Base-by-base conservation (phyloP, 371 early-diverging fungal genomes). In the Mortierella polycephala region DNA sequence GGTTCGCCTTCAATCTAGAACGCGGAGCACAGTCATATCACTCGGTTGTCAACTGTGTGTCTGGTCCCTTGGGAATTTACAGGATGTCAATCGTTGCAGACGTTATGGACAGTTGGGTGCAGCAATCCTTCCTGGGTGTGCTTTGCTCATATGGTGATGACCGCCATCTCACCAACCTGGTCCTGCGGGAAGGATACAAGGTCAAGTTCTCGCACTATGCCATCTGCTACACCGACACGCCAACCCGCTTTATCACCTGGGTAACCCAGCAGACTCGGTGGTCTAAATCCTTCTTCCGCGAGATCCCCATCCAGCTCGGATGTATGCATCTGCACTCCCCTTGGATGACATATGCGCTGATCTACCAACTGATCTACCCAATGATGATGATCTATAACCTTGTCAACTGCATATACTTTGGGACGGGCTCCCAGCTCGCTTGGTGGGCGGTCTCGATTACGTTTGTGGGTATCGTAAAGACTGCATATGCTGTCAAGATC, bases 1-100 rank as follows among this genome's bases (percentile, higher is more conserved):
- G 89, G 89, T 87, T 91, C 82, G 90, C 91, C 0, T 91, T 91
- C 67, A 91, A 91, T 71, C 87, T 91, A 53, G 91, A 91, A 66
- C 82, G 91, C 18, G 88, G 90, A 0, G 88, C 89, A 0, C 91
- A 91, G 56, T 88, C 88, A 18, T 89, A 87, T 60, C 85, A 89
- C 56, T 82, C 86, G 10, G 84, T 84, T 56, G 90, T 90, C 51
- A 88, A 87, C 20, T 91, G 91, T 71, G 91, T 91, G 12, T 89
- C 89, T n/a, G 91, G 91, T 0, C 91, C 91, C 0, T 82, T 91
- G 69, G 91, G 91, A 10, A 81, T 91, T 40, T 91, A 91, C 63
- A 83, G 85, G 0, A 76, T 87, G 21, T 71, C 77, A 37, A 88
- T 86, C 8, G 59, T 91, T 1, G 66, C 71, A 37, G 81, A 88